Percentiles rank a stretch among this genome's conserved stretches.
Evolutionary conservation across 148 eudicot genomes (phyloP).

Genomic region (Camellia granthamiana): DNA sequence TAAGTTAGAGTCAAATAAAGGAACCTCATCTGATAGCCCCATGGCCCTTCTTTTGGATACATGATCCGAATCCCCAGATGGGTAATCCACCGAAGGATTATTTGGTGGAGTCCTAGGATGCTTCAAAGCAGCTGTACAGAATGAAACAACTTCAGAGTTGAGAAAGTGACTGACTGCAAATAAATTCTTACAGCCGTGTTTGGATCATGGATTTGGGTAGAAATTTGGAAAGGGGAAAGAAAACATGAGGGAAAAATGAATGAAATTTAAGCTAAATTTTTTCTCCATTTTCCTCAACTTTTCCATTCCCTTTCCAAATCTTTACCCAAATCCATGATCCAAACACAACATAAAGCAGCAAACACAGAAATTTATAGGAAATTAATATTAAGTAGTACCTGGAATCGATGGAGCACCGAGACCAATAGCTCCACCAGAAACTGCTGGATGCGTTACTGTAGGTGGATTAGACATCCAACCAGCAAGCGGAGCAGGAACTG

Average conservation of each 20-base stretch:
- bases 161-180: background rate
- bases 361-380: background rate
- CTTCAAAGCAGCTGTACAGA: slow-evolving; percentile 62
- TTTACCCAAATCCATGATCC: too few relatives aligned
- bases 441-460: slow-evolving; percentile 60
- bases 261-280: too few relatives aligned
- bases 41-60: slow-evolving; percentile 69
- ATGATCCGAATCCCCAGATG: slow-evolving; percentile 82
- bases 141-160: slow-evolving; percentile 6
- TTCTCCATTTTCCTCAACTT: too few relatives aligned
- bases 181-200: too few relatives aligned
- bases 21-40: slow-evolving; percentile 73
- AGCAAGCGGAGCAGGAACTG: slow-evolving; percentile 74
- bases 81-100: slow-evolving; percentile 73
- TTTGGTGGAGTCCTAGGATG: slow-evolving; percentile 88
- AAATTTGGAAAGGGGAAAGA: too few relatives aligned
- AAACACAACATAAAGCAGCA: background rate
- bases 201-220: too few relatives aligned
- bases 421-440: slow-evolving; percentile 77
- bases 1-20: slow-evolving; percentile 3
- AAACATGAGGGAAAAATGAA: too few relatives aligned
- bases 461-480: slow-evolving; percentile 98
- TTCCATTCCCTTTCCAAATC: too few relatives aligned
- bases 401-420: slow-evolving; percentile 78
- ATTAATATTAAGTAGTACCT: slow-evolving; percentile 30